Base-by-base conservation (phyloP, 2,329 filamentous ascomycete species). In the Fusarium decemcellulare region DNA sequence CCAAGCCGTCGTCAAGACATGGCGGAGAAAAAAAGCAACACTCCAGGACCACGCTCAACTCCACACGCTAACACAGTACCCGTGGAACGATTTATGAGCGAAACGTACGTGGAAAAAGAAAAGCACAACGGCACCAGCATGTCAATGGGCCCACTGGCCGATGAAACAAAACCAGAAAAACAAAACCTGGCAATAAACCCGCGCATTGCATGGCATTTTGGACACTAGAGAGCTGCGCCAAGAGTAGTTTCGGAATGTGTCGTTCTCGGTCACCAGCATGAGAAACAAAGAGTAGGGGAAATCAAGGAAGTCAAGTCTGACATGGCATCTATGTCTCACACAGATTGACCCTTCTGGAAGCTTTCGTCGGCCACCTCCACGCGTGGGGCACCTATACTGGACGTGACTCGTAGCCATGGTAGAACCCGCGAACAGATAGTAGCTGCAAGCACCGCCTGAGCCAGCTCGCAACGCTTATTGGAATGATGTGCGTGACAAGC, bases 81-180 rank as follows among this genome's bases (percentile, higher is more conserved):
- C 44, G 59, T 74, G 71, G 70, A 58, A 73, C 65, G 70, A 72
- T 71, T 72, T 58, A 51, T 47, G 42, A 44, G 43, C 52, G 53
- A 63, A 74, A 72, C 61, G 63, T 74, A 74, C 59, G 68, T 73
- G 65, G 27, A 72, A 70, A 74, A 72, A 70, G 63, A 61, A 68
- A 72, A 39, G 42, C 32, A 34, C 27, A 46, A 37, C 54, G 36
- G 18, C 14, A 37, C 48, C 56, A 63, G 55, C 57, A 63, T 71
- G 63, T 57, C 44, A 39, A 64, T 59, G 63, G 66, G 52, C 61
- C 32, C 52, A 65, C 59, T 61, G 23, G 23, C 23, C 23, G 23
- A 23, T 50, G 63, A 68, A 65, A 72, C 52, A 63, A 62, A 73
- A 62, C 63, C 60, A 56, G 62, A 65, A 70, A 63, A 48, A 44